phyloP scores from a whole-genome alignment of 768 basidiomycete genomes.

The Xerocomus brunneocitrinus region DNA sequence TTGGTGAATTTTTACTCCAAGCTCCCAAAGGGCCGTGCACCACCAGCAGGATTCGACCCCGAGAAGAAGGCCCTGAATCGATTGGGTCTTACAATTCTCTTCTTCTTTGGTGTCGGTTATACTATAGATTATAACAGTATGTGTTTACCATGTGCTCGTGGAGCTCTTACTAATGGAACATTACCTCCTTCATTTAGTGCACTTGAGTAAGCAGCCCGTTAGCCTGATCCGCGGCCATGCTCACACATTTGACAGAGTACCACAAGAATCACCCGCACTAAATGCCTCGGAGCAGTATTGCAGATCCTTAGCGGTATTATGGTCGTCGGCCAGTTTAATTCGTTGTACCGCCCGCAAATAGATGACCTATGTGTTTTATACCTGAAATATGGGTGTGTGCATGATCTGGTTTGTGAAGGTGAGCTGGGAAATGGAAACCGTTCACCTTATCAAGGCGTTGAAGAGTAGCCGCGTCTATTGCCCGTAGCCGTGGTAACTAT shows the following conservation, averaged over 20 bases:
- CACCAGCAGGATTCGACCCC: slow-evolving; percentile 59
- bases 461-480: not conserved
- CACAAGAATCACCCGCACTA: slow-evolving; percentile 90
- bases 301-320: slow-evolving; percentile 1
- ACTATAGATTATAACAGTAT: slow-evolving; percentile 86
- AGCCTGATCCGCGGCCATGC: slow-evolving; percentile 4
- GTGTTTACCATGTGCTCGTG: slow-evolving; percentile 31
- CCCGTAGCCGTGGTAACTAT: not conserved
- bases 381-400: slow-evolving; percentile 2
- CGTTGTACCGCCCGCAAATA: slow-evolving; percentile 25
- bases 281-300: slow-evolving; percentile 10
- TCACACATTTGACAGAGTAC: slow-evolving; percentile 54
- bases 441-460: not conserved
- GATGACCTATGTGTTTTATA: slow-evolving; percentile 17
- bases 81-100: slow-evolving; percentile 61
- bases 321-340: slow-evolving; percentile 10
- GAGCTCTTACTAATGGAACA: slow-evolving; percentile 6
- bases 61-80: slow-evolving; percentile 69
- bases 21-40: slow-evolving; percentile 83
- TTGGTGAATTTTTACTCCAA: slow-evolving; percentile 97
- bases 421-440: not conserved
- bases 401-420: not conserved
- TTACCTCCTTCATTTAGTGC: slow-evolving; percentile 47
- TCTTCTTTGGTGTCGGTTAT: slow-evolving; percentile 57
- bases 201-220: slow-evolving; percentile 60